These are phyloP conservation scores for Suillus decipiens DNA, from an alignment of 768 basidiomycete genomes.

Conservation along the genomic window DNA sequence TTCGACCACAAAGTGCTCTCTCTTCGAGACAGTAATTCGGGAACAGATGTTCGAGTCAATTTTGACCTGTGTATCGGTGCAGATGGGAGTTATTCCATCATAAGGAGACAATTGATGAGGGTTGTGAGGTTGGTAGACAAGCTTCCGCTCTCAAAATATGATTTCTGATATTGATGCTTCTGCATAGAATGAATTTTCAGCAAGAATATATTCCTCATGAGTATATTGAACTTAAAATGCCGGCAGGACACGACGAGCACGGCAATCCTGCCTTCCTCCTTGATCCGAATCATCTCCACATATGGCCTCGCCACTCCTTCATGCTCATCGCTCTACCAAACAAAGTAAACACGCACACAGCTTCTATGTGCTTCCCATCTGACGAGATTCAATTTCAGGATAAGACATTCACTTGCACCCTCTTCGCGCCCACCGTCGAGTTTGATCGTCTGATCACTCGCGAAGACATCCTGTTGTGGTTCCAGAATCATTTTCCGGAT, in stretches of 20 bases:
- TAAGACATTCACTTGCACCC: slow-evolving; percentile 94
- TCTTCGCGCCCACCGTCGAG: slow-evolving; percentile 84
- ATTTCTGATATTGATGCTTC: slow-evolving; percentile 12
- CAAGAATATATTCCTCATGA: slow-evolving; percentile 96
- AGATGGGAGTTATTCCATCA: slow-evolving; percentile 92
- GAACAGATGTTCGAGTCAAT: slow-evolving; percentile 43
- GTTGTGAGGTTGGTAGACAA: slow-evolving; percentile 70
- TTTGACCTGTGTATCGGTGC: slow-evolving; percentile 90
- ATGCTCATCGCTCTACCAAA: slow-evolving; percentile 99
- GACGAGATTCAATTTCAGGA: slow-evolving; percentile 56
- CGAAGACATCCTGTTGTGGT: slow-evolving; percentile 68
- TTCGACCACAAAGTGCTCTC: slow-evolving; percentile 64
- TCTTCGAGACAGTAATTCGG: slow-evolving; percentile 48
- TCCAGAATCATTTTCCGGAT: slow-evolving; percentile 83
- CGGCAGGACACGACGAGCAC: slow-evolving; percentile 63
- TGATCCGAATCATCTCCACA: slow-evolving; percentile 95
- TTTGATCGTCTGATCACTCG: slow-evolving; percentile 66
- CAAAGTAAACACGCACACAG: slow-evolving; percentile 57
- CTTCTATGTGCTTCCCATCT: slow-evolving; percentile 30
- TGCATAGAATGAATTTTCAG: slow-evolving; percentile 85
- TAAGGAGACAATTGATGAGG: slow-evolving; percentile 94
- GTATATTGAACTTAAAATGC: slow-evolving; percentile 96
- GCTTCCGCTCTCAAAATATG: slow-evolving; percentile 12
- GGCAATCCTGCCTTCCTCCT: slow-evolving; percentile 75
- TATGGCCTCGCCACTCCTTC: slow-evolving; percentile 98